Percentiles rank a stretch among this genome's conserved stretches.
Conservation (phyloP, 2,329 filamentous ascomycete species). For the Chaetomium strumarium region DNA sequence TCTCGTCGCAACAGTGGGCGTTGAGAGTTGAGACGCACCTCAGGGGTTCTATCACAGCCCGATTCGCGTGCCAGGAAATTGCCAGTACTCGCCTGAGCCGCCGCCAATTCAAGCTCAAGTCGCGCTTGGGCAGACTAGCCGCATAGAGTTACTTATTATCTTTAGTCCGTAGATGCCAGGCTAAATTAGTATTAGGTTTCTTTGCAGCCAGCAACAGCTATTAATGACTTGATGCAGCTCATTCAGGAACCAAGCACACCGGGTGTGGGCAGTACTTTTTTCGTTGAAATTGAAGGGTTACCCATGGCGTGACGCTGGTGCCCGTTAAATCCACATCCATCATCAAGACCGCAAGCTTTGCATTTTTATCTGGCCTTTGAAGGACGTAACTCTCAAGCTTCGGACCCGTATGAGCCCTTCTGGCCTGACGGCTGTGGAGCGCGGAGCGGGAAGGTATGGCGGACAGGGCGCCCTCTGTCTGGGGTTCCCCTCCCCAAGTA, state of each 20-base stretch:
- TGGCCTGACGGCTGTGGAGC: slow-evolving; percentile 1
- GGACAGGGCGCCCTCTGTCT: neutral
- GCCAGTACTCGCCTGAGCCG: slow-evolving; percentile 13
- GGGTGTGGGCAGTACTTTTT: slow-evolving; percentile 2
- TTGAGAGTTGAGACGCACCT: slow-evolving; percentile 20
- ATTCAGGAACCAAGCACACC: slow-evolving; percentile 7
- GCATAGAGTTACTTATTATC: slow-evolving; percentile 19
- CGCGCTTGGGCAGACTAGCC: slow-evolving; percentile 14
- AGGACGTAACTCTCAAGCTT: neutral
- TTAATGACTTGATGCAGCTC: slow-evolving; percentile 22
- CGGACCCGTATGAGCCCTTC: neutral
- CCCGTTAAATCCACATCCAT: neutral
- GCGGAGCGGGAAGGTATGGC: slow-evolving; percentile 3
- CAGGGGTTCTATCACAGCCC: slow-evolving; percentile 23
- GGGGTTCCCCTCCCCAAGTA: no score
- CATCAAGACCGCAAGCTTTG: no score
- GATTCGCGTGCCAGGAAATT: slow-evolving; percentile 23
- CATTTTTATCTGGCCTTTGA: neutral
- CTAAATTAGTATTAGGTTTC: slow-evolving; percentile 19
- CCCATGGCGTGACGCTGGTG: neutral
- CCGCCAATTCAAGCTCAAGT: slow-evolving; percentile 16
- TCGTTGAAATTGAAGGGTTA: slow-evolving; percentile 12
- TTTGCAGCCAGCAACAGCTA: slow-evolving; percentile 9
- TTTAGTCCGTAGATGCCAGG: slow-evolving; percentile 14
- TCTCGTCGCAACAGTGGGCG: slow-evolving; percentile 8